Conservation (phyloP, 805 yeast species). For the Babjeviella inositovora region DNA sequence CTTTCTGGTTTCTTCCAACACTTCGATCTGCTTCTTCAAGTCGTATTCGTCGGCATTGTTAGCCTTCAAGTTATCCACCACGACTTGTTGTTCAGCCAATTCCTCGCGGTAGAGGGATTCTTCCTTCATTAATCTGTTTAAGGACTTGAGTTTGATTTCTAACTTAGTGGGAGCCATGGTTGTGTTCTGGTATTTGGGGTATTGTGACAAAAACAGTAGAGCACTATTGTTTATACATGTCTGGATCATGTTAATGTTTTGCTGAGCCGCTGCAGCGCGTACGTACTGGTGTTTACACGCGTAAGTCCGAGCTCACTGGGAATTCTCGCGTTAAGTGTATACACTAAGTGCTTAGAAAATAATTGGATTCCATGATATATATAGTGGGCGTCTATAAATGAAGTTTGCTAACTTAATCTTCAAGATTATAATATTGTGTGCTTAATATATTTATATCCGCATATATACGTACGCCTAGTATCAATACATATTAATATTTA, state of each 20-base stretch:
- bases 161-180: constrained; percentile 55
- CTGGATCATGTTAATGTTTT: neutral
- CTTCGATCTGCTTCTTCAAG: constrained; percentile 35
- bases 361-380: no score
- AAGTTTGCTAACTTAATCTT: no score
- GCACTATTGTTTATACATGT: neutral
- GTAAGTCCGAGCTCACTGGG: no score
- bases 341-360: no score
- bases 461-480: no score
- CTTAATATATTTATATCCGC: no score
- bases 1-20: constrained; percentile 34
- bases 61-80: constrained; percentile 27
- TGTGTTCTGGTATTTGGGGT: no score
- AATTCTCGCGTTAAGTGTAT: no score
- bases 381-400: no score
- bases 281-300: no score
- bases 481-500: no score
- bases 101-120: constrained; percentile 45
- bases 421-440: no score
- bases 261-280: neutral
- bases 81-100: constrained; percentile 30
- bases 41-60: constrained; percentile 47
- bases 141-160: constrained; percentile 57
- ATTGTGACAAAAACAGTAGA: neutral
- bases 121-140: constrained; percentile 56